These are phyloP conservation scores for Candida methanosorbosa DNA, from an alignment of 805 yeast species.

Conservation along the genomic window DNA sequence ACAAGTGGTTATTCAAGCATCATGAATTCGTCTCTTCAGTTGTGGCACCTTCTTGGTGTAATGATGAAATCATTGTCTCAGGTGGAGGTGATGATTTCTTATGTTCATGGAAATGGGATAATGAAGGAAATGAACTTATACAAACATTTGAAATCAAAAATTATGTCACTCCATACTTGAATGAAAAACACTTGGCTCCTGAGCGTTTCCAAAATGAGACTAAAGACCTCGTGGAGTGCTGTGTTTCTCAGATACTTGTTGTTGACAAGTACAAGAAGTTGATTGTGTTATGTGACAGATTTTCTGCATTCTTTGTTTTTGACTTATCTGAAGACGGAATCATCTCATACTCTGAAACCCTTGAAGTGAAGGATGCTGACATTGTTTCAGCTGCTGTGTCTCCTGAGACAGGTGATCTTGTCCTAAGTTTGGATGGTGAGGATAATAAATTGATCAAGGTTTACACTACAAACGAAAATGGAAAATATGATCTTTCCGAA, in stretches of 20 bases:
- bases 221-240: constrained; percentile 38
- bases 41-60: constrained; percentile 41
- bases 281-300: constrained; percentile 40
- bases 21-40: constrained; percentile 70
- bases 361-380: constrained; percentile 17
- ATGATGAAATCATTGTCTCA: constrained; percentile 48
- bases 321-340: constrained; percentile 20
- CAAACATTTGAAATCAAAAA: constrained; percentile 29
- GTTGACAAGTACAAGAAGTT: constrained; percentile 21
- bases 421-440: constrained; percentile 18
- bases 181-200: constrained; percentile 55
- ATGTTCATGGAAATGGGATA: constrained; percentile 71
- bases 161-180: constrained; percentile 33
- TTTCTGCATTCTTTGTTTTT: constrained; percentile 33
- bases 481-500: constrained; percentile 17
- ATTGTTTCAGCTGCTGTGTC: constrained; percentile 17
- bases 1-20: constrained; percentile 83
- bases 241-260: constrained; percentile 31
- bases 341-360: constrained; percentile 23
- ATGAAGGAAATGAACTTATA: constrained; percentile 32
- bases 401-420: constrained; percentile 13
- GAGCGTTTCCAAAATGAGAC: constrained; percentile 50
- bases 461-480: constrained; percentile 16
- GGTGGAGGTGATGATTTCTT: constrained; percentile 88
- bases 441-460: constrained; percentile 15